Percentiles rank a stretch among this genome's conserved stretches.
These are phyloP conservation scores for Casaregolazyma lundiana DNA, from an alignment of 1,139 yeast genomes.

Conservation along the genomic window DNA sequence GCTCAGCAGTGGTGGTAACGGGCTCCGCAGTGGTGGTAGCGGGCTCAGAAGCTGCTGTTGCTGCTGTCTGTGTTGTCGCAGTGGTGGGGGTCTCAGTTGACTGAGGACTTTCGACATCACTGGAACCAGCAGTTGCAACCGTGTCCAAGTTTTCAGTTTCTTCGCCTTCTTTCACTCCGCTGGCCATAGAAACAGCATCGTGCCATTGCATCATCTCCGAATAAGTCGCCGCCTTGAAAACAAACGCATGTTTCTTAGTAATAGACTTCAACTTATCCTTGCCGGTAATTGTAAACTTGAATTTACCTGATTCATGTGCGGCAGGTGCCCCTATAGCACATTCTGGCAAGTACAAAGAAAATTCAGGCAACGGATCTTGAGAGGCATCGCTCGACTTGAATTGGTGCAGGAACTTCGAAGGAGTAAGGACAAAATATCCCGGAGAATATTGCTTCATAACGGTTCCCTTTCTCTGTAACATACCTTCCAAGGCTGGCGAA, in stretches of 20 bases:
- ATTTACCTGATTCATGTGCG: conserved; percentile 34
- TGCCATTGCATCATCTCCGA: conserved; percentile 46
- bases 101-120: conserved; percentile 2
- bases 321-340: conserved; percentile 38
- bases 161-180: conserved; percentile 15
- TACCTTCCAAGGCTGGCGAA: conserved; percentile 44
- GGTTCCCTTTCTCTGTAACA: conserved; percentile 41
- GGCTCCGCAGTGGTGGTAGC: conserved; percentile 5
- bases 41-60: conserved; percentile 4
- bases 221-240: conserved; percentile 42
- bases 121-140: neutral
- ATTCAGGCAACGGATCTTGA: conserved; percentile 41
- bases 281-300: conserved; percentile 42
- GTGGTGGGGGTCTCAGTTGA: neutral
- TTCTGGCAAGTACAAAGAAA: conserved; percentile 46
- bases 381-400: conserved; percentile 41
- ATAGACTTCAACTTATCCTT: conserved; percentile 38
- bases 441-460: conserved; percentile 39
- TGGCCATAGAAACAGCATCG: conserved; percentile 32
- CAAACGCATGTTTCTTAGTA: conserved; percentile 37
- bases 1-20: conserved; percentile 2
- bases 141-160: neutral
- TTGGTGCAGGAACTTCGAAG: conserved; percentile 42
- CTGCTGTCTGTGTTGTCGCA: neutral
- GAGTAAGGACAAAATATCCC: conserved; percentile 44